Evolutionary conservation across 106 monocot genomes (phyloP), one percentile per base, ranked within the genome.

Genomic region (Acanthochlamys bracteata): DNA sequence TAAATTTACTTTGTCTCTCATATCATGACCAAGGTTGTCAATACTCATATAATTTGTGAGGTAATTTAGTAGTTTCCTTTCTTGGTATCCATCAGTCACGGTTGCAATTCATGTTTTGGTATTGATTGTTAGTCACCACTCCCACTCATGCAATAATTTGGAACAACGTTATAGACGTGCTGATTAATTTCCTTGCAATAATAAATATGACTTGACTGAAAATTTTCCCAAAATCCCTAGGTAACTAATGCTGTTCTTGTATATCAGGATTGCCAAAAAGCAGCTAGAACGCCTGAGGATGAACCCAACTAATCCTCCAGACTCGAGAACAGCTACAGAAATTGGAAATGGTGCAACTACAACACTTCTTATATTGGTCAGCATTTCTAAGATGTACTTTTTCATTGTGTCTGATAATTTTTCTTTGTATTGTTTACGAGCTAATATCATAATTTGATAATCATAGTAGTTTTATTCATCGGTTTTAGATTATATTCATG

Each of bases 251-350:
- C n/a, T 47, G 11, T 39, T 67, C 1, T 24, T 53, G 20, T 42
- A 7, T 58, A 69, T 12, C 42, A 86, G 86, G 73, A 86, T 86
- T 52, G 53, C 71, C 19, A 74, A 76, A 52, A 43, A 9, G 39
- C 55, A 9, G 27, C 64, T 86, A 65, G 40, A 70, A 64, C 22
- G 26, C 24, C 25, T 49, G 61, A 72, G 43, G 14, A 64, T 53
- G 27, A 72, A 55, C 26, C 54, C 65, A 24, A 71, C 40, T 4
- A 68, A 54, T 53, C 16, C 53, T 24, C 61, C 54, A 68, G 55
- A 27, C 20, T 67, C 17, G 15, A 64, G 47, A 24, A 15, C 7
- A 26, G n/a, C 62, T 33, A 51, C 24, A 41, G 54, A 64, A 64
- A 75, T 45, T 66, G 67, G 23, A 20, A 82, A 26, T 43, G 73